phyloP scores from a whole-genome alignment of 169 alveolate genomes.

The Eimeria zaria region DNA sequence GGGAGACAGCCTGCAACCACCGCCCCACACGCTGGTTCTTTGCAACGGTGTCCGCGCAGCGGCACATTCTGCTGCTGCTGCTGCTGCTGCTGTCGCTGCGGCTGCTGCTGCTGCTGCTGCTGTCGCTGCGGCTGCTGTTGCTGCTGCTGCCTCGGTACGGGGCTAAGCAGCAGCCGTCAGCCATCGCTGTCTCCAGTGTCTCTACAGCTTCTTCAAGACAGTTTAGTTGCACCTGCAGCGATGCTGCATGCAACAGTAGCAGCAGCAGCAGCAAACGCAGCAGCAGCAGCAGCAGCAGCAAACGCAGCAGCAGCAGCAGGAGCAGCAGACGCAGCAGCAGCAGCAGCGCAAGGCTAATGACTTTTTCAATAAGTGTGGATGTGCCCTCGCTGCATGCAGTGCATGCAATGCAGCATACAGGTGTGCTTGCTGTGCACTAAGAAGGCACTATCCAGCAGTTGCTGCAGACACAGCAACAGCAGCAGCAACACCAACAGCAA shows the following conservation, averaged over 20 bases:
- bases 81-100: not conserved
- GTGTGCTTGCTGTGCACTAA: too few species aligned
- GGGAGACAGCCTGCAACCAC: not conserved
- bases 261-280: constrained; percentile 7
- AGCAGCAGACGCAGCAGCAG: too few species aligned
- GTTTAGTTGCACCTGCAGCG: constrained; percentile 15
- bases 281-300: not conserved
- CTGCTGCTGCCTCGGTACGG: not conserved
- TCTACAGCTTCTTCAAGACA: not conserved
- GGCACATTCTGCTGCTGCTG: not conserved
- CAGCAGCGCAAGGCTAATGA: too few species aligned
- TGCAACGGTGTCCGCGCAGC: not conserved
- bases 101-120: not conserved
- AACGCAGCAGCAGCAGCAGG: not conserved
- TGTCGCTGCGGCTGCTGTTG: not conserved
- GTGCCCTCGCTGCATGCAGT: too few species aligned
- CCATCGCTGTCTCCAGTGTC: not conserved
- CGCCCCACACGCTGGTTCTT: not conserved
- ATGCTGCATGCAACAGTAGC: constrained; percentile 12
- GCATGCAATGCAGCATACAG: too few species aligned
- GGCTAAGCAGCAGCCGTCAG: not conserved
- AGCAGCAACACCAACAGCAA: too few species aligned
- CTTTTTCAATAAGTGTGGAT: too few species aligned
- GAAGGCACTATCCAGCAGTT: too few species aligned
- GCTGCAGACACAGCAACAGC: too few species aligned